Conservation (phyloP, 768 basidiomycete species). For the Hygrocybe coccinea region DNA sequence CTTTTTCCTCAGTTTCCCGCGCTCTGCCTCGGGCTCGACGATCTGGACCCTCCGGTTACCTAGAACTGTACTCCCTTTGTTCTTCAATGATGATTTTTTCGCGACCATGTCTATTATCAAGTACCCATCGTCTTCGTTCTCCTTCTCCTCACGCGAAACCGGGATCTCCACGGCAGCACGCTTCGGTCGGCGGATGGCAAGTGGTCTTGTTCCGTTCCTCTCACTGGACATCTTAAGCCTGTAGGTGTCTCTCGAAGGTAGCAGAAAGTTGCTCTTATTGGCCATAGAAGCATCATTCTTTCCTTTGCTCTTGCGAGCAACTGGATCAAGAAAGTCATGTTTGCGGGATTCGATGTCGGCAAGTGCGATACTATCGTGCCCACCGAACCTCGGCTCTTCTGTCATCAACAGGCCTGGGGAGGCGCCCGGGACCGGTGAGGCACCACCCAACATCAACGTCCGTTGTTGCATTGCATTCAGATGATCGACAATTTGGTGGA, state of each 20-base stretch:
- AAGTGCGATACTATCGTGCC: not conserved
- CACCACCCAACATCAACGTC: conserved; percentile 22
- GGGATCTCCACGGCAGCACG: conserved; percentile 21
- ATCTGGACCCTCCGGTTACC: conserved; percentile 44
- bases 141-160: conserved; percentile 44
- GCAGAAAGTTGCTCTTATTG: not conserved
- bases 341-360: too few species aligned
- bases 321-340: too few species aligned
- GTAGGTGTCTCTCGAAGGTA: not conserved
- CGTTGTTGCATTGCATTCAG: conserved; percentile 67
- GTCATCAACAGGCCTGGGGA: not conserved
- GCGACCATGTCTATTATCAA: conserved; percentile 19
- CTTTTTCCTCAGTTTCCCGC: conserved; percentile 36
- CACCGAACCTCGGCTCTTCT: not conserved
- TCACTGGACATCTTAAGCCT: not conserved
- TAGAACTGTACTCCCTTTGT: conserved; percentile 16
- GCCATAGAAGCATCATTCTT: not conserved
- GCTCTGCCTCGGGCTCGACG: conserved; percentile 39
- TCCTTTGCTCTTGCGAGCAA: not conserved
- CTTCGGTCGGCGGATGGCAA: conserved; percentile 36
- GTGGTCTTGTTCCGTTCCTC: conserved; percentile 36
- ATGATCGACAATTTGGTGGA: conserved; percentile 79
- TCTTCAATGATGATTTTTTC: conserved; percentile 45
- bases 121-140: conserved; percentile 39
- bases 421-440: not conserved